phyloP scores from a whole-genome alignment of 129 eudicot genomes.

The Chrysanthemum lavandulifolium region DNA sequence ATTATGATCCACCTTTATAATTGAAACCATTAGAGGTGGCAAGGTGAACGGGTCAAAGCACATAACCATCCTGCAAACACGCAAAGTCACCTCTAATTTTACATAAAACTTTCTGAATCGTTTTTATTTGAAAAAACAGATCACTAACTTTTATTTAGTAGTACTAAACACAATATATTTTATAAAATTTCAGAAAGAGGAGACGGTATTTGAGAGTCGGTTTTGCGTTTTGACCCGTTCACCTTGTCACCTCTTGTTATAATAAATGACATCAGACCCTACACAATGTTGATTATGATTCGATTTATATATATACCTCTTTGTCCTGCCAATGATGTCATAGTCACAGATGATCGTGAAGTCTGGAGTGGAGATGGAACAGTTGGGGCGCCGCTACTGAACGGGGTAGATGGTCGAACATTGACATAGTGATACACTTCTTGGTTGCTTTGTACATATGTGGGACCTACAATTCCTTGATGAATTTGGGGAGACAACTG shows the following conservation, averaged over 20 bases:
- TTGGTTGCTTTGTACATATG: slow-evolving; percentile 33
- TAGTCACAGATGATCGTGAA: slow-evolving; percentile 26
- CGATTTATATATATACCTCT: slow-evolving; percentile 13
- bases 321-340: slow-evolving; percentile 26
- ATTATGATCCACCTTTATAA: no score
- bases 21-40: no score
- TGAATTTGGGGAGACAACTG: slow-evolving; percentile 30
- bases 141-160: background rate
- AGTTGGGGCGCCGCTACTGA: slow-evolving; percentile 29
- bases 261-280: background rate
- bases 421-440: slow-evolving; percentile 26
- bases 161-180: no score
- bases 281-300: background rate
- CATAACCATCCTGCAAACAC: no score
- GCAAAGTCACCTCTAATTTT: no score
- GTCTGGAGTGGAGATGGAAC: slow-evolving; percentile 32
- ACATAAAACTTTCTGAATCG: background rate
- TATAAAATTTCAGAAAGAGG: no score
- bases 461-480: slow-evolving; percentile 36
- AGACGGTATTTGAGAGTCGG: no score
- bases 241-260: background rate
- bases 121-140: background rate
- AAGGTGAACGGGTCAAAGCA: no score
- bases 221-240: no score
- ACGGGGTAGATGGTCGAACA: slow-evolving; percentile 40